These are phyloP conservation scores for Psophocarpus tetragonolobus DNA, from an alignment of 306 rosid genomes.

Conservation along the genomic window DNA sequence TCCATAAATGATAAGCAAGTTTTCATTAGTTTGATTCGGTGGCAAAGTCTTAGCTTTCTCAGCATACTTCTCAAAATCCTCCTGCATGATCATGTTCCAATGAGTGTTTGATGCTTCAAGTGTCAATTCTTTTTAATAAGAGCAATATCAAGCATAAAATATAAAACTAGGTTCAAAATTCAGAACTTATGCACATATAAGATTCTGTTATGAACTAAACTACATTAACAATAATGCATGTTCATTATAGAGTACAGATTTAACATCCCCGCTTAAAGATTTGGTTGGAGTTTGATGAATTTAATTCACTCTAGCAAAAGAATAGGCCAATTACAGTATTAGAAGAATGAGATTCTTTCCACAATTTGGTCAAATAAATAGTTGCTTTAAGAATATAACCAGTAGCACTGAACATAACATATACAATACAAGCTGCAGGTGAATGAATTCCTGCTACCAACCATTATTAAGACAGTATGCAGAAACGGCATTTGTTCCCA, in stretches of 20 bases:
- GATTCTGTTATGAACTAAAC: constrained; percentile 1
- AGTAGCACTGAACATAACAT: background rate
- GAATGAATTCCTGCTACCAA: background rate
- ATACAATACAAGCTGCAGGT: background rate
- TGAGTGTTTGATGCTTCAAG: constrained; percentile 1
- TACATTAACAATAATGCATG: background rate
- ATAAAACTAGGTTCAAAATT: background rate
- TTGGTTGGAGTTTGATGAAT: background rate
- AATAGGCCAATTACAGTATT: background rate
- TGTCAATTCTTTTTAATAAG: background rate
- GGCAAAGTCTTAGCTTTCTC: constrained; percentile 81
- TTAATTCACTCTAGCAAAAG: background rate
- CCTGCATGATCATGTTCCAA: constrained; percentile 57
- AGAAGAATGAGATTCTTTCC: background rate
- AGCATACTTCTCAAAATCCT: constrained; percentile 90
- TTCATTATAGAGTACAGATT: background rate
- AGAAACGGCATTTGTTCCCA: background rate
- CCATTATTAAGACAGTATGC: background rate
- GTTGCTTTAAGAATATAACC: background rate
- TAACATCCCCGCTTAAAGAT: background rate
- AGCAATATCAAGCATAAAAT: background rate
- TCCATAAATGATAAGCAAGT: constrained; percentile 85
- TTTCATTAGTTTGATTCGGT: constrained; percentile 59
- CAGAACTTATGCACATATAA: background rate
- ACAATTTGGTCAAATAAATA: constrained; percentile 21